Percentiles rank a stretch among this genome's conserved stretches.
Conservation (phyloP, 2,329 filamentous ascomycete genomes). For the Pseudogymnoascus sp. region DNA sequence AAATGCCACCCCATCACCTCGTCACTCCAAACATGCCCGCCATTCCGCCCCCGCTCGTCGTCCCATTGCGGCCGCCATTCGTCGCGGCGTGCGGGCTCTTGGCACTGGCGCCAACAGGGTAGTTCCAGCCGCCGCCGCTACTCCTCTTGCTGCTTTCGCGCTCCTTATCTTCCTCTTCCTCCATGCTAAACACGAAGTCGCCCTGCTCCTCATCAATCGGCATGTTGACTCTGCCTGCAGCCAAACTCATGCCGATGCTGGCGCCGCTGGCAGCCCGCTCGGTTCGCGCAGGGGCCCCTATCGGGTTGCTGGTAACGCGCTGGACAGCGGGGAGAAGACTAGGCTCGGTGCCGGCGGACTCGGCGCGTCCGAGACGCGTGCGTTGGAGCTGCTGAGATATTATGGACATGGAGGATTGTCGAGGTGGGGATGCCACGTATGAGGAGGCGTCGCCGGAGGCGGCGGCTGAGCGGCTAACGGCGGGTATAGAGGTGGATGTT, state of each 20-base stretch:
- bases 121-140: conserved; percentile 26
- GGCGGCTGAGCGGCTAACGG: conserved; percentile 23
- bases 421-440: conserved; percentile 26
- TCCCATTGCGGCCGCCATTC: conserved; percentile 5
- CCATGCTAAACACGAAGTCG: conserved; percentile 58
- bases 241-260: conserved; percentile 35
- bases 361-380: conserved; percentile 40
- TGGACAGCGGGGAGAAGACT: conserved; percentile 40
- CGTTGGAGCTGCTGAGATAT: conserved; percentile 56
- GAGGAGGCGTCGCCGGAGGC: conserved; percentile 24
- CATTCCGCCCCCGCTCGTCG: conserved; percentile 7
- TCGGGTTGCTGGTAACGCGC: conserved; percentile 34
- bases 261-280: conserved; percentile 52
- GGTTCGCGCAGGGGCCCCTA: conserved; percentile 32
- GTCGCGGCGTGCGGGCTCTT: conserved; percentile 17
- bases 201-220: conserved; percentile 58
- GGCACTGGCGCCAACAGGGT: conserved; percentile 16
- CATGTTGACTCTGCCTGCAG: conserved; percentile 50
- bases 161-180: conserved; percentile 49
- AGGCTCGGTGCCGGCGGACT: conserved; percentile 37
- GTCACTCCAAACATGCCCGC: conserved; percentile 11
- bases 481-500: conserved; percentile 36
- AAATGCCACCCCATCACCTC: conserved; percentile 5
- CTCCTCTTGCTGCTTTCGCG: conserved; percentile 38
- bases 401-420: conserved; percentile 43